Percentiles rank a stretch among this genome's conserved stretches.
phyloP scores from a whole-genome alignment of 345 rosid species.

The Rhodamnia rubescens region DNA sequence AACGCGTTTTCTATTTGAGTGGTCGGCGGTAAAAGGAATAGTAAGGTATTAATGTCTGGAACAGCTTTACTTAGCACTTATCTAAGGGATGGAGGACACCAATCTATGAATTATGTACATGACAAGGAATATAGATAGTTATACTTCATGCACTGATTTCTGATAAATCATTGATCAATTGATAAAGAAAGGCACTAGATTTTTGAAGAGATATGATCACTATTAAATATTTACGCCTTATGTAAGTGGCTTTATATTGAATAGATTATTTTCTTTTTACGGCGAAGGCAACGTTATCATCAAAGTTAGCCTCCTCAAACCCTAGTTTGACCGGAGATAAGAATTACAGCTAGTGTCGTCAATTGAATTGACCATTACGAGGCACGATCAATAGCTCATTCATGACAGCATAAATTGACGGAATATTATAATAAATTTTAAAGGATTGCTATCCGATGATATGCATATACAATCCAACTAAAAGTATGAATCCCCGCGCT shows the following conservation, averaged over 20 bases:
- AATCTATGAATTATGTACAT: not conserved
- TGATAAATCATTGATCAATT: not conserved
- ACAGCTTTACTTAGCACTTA: not conserved
- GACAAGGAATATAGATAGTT: not conserved
- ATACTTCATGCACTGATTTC: not conserved
- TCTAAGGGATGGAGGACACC: not conserved
- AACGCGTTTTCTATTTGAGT: not conserved
- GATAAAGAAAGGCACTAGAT: not conserved
- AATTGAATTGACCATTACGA: not conserved
- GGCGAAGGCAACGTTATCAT: not conserved
- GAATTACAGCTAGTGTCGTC: not conserved
- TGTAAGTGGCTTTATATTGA: not conserved
- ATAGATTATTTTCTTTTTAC: not conserved
- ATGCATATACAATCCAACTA: not conserved
- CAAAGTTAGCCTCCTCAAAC: not conserved
- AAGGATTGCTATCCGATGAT: not conserved
- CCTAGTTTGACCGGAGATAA: not conserved
- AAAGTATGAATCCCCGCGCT: not conserved
- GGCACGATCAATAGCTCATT: not conserved
- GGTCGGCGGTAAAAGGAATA: not conserved
- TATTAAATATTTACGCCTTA: not conserved
- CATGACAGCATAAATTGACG: not conserved
- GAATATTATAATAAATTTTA: not conserved
- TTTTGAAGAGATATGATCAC: not conserved
- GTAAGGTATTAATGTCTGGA: not conserved